Evolutionary conservation across 192 early-diverging fungal genomes (phyloP).

Genomic region (Endogone sp.): DNA sequence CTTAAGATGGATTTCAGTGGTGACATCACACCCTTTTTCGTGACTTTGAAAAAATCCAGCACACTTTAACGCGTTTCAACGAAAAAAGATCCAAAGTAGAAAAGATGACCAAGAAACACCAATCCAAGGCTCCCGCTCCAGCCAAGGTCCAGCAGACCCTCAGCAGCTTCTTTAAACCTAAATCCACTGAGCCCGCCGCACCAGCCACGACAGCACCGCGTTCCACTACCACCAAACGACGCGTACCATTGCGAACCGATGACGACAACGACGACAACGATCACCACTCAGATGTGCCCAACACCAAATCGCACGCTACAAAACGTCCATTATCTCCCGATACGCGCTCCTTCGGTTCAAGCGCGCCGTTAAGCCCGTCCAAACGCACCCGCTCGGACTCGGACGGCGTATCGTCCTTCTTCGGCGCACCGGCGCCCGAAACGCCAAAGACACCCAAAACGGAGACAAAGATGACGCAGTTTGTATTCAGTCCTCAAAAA

Average conservation of each 20-base stretch:
- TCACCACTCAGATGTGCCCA: neutral
- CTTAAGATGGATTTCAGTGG: too few species aligned
- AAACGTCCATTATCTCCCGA: neutral
- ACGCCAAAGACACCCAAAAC: neutral
- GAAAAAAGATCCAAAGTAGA: too few species aligned
- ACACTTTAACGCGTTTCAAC: too few species aligned
- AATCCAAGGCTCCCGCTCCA: neutral
- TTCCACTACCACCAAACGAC: too few species aligned
- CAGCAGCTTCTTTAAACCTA: slow-evolving; percentile 14
- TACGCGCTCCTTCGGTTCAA: neutral
- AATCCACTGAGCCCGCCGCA: neutral
- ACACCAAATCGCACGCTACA: neutral
- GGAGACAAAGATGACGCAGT: neutral
- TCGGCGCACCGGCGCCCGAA: neutral
- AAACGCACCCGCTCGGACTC: slow-evolving; percentile 4
- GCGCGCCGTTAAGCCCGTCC: neutral
- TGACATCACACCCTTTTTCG: too few species aligned
- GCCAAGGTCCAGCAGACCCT: slow-evolving; percentile 13
- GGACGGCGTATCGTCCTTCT: neutral
- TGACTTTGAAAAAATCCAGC: too few species aligned
- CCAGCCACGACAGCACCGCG: neutral
- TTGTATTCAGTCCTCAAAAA: neutral
- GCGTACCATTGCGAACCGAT: too few species aligned
- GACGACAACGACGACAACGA: too few species aligned
- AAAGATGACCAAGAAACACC: neutral